Evolutionary conservation across 768 basidiomycete genomes (phyloP), one percentile per base, ranked within the genome.

Genomic region (Amanita pseudoporphyria): DNA sequence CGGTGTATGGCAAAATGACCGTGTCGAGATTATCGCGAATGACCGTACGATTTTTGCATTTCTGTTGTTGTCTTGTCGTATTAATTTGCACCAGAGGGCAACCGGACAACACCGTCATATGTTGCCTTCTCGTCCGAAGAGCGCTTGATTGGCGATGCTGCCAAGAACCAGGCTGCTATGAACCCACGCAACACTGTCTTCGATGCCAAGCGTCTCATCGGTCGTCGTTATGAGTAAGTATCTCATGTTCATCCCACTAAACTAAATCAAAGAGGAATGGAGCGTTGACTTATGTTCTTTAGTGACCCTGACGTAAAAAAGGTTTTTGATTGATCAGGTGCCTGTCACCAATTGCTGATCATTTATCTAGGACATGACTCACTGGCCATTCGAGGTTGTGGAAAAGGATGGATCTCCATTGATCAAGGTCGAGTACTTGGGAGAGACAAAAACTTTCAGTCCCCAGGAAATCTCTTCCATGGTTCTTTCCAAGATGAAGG

Each of bases 391-490:
- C 69, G 80, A 86, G 68, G 94, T 97, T 61, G 74, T 93, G 57
- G 95, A 96, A 69, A 92, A 88, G 70, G 93, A 96, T 58, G 95
- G 95, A 53, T 95, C 96, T 49, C 96, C 96, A 45, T 71, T 92
- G 71, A 93, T 98, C 76, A 85, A 89, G 74, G 93, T 98, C 56
- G 78, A 91, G 62, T 98, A 99, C 72, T 84, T 96, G 55, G 78
- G 78, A 55, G 94, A 98, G 67, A 87, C 86, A 56, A 97, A 97
- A 74, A 87, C 85, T 52, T 98, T 97, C 77, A 91, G 84, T 60
- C 96, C 91, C 49, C 94, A 94, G 73, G 96, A 99, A 71, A 93
- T 99, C 64, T 99, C 96, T n/a, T 88, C 96, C 56, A 99, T 98
- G 96, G 96, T 99, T 60, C 84, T 99, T 61, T 79, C 77, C 56